These are phyloP conservation scores for Narthecium ossifragum DNA, from an alignment of 106 monocot species.

Conservation along the genomic window DNA sequence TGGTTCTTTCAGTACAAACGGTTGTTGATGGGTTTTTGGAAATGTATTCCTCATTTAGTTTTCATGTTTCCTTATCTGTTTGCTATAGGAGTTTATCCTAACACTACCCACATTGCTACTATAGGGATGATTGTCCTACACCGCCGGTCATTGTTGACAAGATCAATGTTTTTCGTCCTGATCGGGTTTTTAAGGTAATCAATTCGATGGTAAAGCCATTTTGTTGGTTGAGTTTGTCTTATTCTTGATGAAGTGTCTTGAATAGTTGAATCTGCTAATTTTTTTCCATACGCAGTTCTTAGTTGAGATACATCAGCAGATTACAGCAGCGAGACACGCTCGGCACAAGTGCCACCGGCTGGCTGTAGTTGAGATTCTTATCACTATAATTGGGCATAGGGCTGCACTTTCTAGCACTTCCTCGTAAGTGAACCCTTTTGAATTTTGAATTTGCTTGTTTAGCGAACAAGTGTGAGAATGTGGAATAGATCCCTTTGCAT, in stretches of 20 bases:
- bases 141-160: constrained; percentile 52
- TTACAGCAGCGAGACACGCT: constrained; percentile 56
- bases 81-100: too few species aligned
- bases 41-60: constrained; percentile 34
- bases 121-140: constrained; percentile 37
- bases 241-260: not conserved
- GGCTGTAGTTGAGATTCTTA: constrained; percentile 65
- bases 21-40: constrained; percentile 95
- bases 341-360: constrained; percentile 64
- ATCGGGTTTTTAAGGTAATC: constrained; percentile 87
- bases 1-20: constrained; percentile 44
- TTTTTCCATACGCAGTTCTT: constrained; percentile 65
- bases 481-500: too few species aligned
- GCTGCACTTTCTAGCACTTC: constrained; percentile 67
- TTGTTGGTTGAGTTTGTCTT: not conserved
- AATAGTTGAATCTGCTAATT: not conserved
- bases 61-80: not conserved
- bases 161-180: constrained; percentile 84
- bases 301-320: constrained; percentile 72
- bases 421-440: constrained; percentile 32
- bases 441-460: not conserved
- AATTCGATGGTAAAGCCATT: not conserved
- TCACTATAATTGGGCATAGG: constrained; percentile 65
- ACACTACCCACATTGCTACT: not conserved
- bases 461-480: too few species aligned